Conservation (phyloP, 2,329 filamentous ascomycete genomes). For the Neurospora crassa region DNA sequence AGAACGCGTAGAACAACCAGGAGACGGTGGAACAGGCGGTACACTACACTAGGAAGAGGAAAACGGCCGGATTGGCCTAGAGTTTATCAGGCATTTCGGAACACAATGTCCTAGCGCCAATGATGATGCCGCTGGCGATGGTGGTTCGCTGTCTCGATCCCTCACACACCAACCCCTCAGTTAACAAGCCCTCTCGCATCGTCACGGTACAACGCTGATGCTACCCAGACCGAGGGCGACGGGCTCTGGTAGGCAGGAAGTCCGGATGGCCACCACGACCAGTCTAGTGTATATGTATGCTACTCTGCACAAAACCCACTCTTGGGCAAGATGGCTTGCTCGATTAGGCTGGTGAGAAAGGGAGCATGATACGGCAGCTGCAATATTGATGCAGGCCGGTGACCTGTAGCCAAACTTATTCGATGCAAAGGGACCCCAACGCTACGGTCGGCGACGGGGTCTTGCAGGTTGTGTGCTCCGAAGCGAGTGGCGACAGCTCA, state of each 20-base stretch:
- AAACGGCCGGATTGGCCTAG: constrained; percentile 7
- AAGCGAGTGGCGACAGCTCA: neutral
- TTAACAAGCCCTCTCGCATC: neutral
- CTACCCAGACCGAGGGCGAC: neutral
- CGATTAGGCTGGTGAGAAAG: constrained; percentile 11
- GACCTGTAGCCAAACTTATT: neutral
- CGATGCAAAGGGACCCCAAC: neutral
- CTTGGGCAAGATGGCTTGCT: constrained; percentile 4
- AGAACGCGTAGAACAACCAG: neutral
- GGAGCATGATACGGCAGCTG: constrained; percentile 6
- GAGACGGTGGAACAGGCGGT: neutral
- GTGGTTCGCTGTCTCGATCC: neutral
- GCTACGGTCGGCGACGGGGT: neutral
- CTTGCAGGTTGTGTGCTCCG: neutral
- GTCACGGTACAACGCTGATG: neutral
- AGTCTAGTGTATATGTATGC: neutral
- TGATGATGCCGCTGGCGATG: constrained; percentile 4
- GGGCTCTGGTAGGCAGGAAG: neutral
- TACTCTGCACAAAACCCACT: neutral
- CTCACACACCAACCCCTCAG: neutral
- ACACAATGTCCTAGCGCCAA: constrained; percentile 8
- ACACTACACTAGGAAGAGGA: neutral
- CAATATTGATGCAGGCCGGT: constrained; percentile 7
- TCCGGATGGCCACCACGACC: neutral
- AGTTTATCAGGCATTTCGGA: constrained; percentile 13